Evolutionary conservation across 768 basidiomycete genomes (phyloP).

Genomic region (Suillus alpinus): DNA sequence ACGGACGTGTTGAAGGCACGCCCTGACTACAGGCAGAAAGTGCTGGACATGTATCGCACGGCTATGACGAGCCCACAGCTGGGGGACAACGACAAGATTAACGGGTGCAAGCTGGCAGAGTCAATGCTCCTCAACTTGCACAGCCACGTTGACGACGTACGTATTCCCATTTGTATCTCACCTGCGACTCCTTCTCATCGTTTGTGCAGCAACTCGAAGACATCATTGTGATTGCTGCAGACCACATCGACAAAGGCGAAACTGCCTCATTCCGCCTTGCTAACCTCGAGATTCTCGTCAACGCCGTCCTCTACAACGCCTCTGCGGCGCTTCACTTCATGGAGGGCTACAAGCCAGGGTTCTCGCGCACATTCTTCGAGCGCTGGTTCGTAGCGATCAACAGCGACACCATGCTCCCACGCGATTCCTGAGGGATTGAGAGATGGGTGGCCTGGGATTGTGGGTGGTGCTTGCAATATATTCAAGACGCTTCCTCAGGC

Average conservation of each 20-base stretch:
- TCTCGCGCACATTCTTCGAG: constrained; percentile 75
- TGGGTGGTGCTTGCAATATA: constrained; percentile 64
- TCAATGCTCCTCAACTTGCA: constrained; percentile 77
- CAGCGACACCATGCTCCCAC: constrained; percentile 54
- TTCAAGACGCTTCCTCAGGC: constrained; percentile 81
- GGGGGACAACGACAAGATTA: constrained; percentile 81
- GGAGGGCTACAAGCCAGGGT: constrained; percentile 56
- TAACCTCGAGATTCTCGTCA: constrained; percentile 81
- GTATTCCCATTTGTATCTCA: constrained; percentile 20
- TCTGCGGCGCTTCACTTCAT: constrained; percentile 73
- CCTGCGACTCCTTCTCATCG: neutral
- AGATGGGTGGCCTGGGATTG: constrained; percentile 75
- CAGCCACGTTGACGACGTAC: constrained; percentile 75
- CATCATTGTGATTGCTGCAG: constrained; percentile 62
- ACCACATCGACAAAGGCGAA: constrained; percentile 56
- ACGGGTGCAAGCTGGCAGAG: constrained; percentile 84
- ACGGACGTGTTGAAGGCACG: constrained; percentile 70
- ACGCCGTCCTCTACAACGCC: constrained; percentile 81
- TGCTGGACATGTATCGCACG: constrained; percentile 80
- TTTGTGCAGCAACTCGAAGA: constrained; percentile 53
- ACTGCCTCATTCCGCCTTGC: constrained; percentile 68
- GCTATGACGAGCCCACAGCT: constrained; percentile 66
- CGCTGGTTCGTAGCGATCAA: constrained; percentile 80
- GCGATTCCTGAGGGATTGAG: constrained; percentile 61
- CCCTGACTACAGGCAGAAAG: constrained; percentile 74